Evolutionary conservation across 2,329 filamentous ascomycete genomes (phyloP).

Genomic region (Fusarium piperis): DNA sequence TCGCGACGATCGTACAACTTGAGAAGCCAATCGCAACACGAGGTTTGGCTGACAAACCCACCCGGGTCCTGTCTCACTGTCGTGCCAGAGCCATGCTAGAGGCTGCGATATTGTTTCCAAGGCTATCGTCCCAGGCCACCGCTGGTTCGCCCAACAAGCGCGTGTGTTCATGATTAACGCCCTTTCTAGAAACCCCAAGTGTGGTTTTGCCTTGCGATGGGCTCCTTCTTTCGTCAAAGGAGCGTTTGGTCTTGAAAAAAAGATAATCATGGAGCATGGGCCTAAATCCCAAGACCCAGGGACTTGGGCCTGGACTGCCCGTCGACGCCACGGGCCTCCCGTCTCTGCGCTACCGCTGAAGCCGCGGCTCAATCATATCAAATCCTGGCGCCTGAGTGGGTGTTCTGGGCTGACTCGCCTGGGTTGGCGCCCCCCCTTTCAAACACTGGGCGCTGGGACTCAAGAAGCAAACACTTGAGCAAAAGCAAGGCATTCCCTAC

Average conservation of each 20-base stretch:
- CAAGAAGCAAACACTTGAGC: slow-evolving; percentile 21
- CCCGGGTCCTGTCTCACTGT: slow-evolving; percentile 3
- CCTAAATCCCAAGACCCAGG: slow-evolving; percentile 31
- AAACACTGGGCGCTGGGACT: slow-evolving; percentile 10
- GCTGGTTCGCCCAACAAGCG: slow-evolving; percentile 14
- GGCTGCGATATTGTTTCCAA: slow-evolving; percentile 7
- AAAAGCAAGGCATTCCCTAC: slow-evolving; percentile 30
- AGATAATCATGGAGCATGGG: slow-evolving; percentile 22
- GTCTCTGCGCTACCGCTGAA: slow-evolving; percentile 39
- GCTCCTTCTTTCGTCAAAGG: slow-evolving; percentile 6
- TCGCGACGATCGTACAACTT: slow-evolving; percentile 42
- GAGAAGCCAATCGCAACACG: slow-evolving; percentile 49
- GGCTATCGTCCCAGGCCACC: slow-evolving; percentile 7
- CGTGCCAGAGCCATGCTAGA: slow-evolving; percentile 5
- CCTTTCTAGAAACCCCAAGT: background rate
- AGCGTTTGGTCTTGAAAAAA: slow-evolving; percentile 21
- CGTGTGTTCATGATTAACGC: background rate
- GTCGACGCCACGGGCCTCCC: slow-evolving; percentile 40
- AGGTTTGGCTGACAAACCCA: slow-evolving; percentile 38
- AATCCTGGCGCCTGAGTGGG: slow-evolving; percentile 24
- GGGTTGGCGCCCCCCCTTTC: slow-evolving; percentile 13
- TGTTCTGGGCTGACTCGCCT: slow-evolving; percentile 27
- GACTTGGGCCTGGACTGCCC: slow-evolving; percentile 41
- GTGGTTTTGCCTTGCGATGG: slow-evolving; percentile 1
- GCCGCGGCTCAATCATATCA: slow-evolving; percentile 32